Evolutionary conservation across 1,284 basidiomycete species (phyloP), one percentile per base, ranked within the genome.

Genomic region (Pterulicium gracile): DNA sequence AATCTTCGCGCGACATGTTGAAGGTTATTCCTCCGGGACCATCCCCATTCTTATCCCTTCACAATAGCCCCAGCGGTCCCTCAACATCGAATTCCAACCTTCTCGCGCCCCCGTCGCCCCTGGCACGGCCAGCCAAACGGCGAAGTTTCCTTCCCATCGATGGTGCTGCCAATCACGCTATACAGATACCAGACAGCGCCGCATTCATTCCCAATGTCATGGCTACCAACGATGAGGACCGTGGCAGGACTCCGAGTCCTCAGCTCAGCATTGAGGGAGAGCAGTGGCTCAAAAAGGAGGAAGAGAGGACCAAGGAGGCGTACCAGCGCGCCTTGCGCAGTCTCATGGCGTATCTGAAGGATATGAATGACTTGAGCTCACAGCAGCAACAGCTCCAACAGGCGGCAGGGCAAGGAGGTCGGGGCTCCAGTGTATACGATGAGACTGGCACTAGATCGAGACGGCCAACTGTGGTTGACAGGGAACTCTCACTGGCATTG

Each of bases 291-390:
- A 72, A 75, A 42, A 73, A 72, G 44, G 83, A 86, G 61, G 80
- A 83, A 59, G 85, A 87, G 50, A 71, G 78, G 39, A 73, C 70
- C 14, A 68, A 77, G 39, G 83, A 87, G 57, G 72, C 76, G 24
- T 86, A 88, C 56, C 75, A 76, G 54, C 73, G 80, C 41, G 89
- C 88, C 19, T 68, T 98, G 44, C 79, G 89, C 49, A 88, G 88
- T 10, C 79, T 98, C 34, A 93, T 98, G 84, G 85, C 87, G 14
- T 98, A 98, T 64, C 74, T 98, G 17, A 83, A 83, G 56, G 95
- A 98, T 58, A 84, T 98, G 75, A 86, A 94, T 58, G 94, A 97
- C 59, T 72, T 98, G 24, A 76, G 75, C 18, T 59, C 77, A 47
- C 72, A 75, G 3, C 80, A 83, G 55, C 71, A 71, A 51, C 60